phyloP scores from a whole-genome alignment of 1,284 basidiomycete species.

The Cryptococcus sp. region DNA sequence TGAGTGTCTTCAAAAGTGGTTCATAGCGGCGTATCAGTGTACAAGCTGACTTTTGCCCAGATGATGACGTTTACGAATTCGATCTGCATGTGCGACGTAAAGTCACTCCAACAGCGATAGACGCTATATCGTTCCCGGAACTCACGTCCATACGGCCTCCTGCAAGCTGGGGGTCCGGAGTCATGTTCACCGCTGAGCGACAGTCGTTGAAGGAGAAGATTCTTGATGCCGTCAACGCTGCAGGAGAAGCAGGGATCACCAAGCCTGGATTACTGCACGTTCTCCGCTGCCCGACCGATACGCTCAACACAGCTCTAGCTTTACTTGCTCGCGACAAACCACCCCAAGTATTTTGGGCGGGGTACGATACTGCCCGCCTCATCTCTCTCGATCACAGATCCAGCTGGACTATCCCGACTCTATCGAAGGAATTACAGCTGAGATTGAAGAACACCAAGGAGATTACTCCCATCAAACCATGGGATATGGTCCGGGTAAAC shows the following conservation, averaged over 20 bases:
- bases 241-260: no score
- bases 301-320: slow-evolving; percentile 21
- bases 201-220: no score
- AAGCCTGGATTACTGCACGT: no score
- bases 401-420: slow-evolving; percentile 63
- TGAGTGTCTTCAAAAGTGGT: slow-evolving; percentile 17
- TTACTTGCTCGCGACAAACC: slow-evolving; percentile 18
- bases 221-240: slow-evolving; percentile 17
- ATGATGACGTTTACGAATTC: slow-evolving; percentile 46
- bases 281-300: background rate
- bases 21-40: background rate
- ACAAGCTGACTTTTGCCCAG: slow-evolving; percentile 21
- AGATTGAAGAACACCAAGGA: background rate
- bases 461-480: background rate
- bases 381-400: slow-evolving; percentile 58
- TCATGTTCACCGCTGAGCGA: no score
- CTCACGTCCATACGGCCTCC: no score
- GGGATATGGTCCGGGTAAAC: slow-evolving; percentile 52
- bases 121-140: no score
- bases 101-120: background rate
- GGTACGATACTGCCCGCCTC: slow-evolving; percentile 62
- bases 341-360: slow-evolving; percentile 68
- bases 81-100: slow-evolving; percentile 24
- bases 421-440: background rate
- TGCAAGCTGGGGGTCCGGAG: no score